Base-by-base conservation (phyloP, 495 filamentous ascomycete species). In the Daldinia decipiens region DNA sequence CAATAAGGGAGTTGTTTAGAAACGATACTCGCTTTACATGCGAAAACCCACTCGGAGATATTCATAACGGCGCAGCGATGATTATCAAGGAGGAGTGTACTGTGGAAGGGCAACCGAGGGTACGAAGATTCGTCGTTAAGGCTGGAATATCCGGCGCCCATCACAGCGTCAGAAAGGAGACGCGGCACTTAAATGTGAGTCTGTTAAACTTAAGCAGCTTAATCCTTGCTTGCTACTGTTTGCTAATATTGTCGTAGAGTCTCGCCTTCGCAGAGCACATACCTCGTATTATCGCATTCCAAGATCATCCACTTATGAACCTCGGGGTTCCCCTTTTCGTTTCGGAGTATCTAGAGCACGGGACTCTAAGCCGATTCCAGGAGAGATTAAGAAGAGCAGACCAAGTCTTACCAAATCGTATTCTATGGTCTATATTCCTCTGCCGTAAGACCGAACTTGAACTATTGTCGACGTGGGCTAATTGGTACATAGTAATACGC, bases 401-500 rank as follows among this genome's bases (percentile, higher is more conserved):
- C 17, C 9, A 38, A 12, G 9, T 27, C 19, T 17, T 62, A 39
- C 59, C 59, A 17, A 62, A 62, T 32, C 59, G 59, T 12, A 13
- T 62, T 3, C 1, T 62, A n/a, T 62, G 59, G 59, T 27, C 59
- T 26, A 52, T 62, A 17, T 52, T 62, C 5, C 43, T 51, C 38
- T 62, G 43, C 45, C 7, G 59, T 62, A 62, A 62, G 59, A 5
- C 36, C 4, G 9, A 15, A 39, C 7, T 13, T 19, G 6, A 39
- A n/a, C 15, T 15, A 4, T 24, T 26, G 27, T n/a, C 27, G 53
- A 6, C 3, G 11, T 36, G 39, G 31, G 4, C 59, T 62, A 62
- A 62, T 19, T 27, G 11, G 8, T 27, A 2, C 26, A 24, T 52
- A 62, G 59, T 62, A 11, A 9, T 62, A 27, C 43, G 59, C 36